Evolutionary conservation across 495 filamentous ascomycete species (phyloP), one percentile per base, ranked within the genome.

Genomic region (Margaritispora aquatica): DNA sequence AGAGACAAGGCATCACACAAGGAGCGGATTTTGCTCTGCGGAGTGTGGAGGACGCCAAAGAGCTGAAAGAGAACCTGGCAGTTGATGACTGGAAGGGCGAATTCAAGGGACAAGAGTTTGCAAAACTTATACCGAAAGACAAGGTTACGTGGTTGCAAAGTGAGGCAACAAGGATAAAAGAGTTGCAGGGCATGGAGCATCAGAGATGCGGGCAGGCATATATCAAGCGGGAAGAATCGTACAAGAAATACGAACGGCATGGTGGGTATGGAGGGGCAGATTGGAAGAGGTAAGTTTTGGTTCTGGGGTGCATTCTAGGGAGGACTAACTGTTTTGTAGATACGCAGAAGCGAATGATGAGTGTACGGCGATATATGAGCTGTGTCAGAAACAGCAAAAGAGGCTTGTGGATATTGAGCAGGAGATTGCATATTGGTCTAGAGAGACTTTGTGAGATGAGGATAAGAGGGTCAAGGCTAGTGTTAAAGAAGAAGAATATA

Each of bases 191-290:
- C 10, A 27, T 41, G 2, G 57, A 59, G 49, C 46, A 59, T 17
- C 51, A 52, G 24, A 59, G 34, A 48, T 59, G 57, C 26, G 57
- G 57, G 15, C 57, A 59, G 22, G 57, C 57, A 13, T 59, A 59
- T 26, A 59, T 59, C 27, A 31, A 26, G n/a, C 52, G 51, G 22
- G 57, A 59, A 21, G 47, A 59, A 31, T 47, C 57, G 17, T 59
- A 59, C 26, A 23, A 23, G 1, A 24, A 47, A 20, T 59, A 59
- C 53, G 57, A 59, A 48, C 51, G 51, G 31, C 29, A 22, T n/a
- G 57, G 57, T 5, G 49, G 20, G 20, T 59, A 59, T 53, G 57
- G 57, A 20, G 57, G 57, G 4, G n/a, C 13, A 27, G 57, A 51
- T 53, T 59, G 57, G 57, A 59, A 53, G 57, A 38, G 24, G 57